phyloP scores from a whole-genome alignment of 306 rosid species.

The Hippophae tibetana region DNA sequence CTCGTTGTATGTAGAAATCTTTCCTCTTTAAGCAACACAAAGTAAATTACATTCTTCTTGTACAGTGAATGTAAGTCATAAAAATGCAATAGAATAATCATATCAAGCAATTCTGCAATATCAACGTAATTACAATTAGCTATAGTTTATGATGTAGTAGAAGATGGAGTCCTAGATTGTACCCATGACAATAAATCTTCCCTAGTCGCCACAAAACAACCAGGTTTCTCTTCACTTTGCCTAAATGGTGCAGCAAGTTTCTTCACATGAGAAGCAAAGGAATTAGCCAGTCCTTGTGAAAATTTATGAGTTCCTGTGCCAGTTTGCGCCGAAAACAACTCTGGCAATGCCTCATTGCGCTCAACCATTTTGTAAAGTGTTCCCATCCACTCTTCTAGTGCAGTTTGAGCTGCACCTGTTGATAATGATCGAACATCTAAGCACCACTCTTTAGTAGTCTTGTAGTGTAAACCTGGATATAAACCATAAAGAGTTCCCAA shows the following conservation, averaged over 20 bases:
- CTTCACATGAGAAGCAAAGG: constrained; percentile 68
- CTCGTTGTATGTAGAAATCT: too few species aligned
- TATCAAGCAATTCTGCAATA: background rate
- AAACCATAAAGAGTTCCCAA: constrained; percentile 76
- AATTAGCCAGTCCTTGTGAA: constrained; percentile 66
- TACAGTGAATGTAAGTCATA: too few species aligned
- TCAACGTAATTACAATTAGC: too few species aligned
- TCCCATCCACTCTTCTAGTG: constrained; percentile 90
- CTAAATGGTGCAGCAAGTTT: constrained; percentile 69
- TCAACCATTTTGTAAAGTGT: constrained; percentile 59
- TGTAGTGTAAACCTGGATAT: constrained; percentile 80
- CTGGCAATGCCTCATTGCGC: constrained; percentile 51
- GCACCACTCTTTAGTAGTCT: constrained; percentile 60
- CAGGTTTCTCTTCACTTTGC: constrained; percentile 59
- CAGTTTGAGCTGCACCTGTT: constrained; percentile 84
- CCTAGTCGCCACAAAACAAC: constrained; percentile 60
- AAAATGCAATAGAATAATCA: background rate
- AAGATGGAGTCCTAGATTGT: constrained; percentile 31
- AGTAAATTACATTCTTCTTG: too few species aligned
- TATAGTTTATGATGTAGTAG: background rate
- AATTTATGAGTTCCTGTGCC: constrained; percentile 74
- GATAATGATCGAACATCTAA: constrained; percentile 77
- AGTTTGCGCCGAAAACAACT: constrained; percentile 62
- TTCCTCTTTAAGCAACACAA: too few species aligned
- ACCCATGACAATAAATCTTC: constrained; percentile 82